A percentile compares a stretch with the other conserved stretches of the same genome.
These are phyloP conservation scores for Colletotrichum graminicola DNA, from an alignment of 2,329 filamentous ascomycete genomes.

Conservation along the genomic window DNA sequence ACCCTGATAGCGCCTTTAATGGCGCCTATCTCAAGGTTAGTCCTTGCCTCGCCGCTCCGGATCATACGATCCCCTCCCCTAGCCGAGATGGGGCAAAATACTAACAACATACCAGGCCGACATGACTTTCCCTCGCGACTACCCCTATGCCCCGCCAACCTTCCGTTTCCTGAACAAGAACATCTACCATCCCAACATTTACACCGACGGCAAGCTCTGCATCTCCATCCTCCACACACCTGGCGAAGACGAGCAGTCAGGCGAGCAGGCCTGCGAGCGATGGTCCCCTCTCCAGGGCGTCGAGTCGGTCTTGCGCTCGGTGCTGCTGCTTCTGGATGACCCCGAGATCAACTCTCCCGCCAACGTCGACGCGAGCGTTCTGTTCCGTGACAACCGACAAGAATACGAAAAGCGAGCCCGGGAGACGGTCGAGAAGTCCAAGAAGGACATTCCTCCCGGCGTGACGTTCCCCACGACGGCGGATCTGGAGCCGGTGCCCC, in stretches of 20 bases:
- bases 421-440: conserved; percentile 78
- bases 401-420: conserved; percentile 78
- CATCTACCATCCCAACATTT: conserved; percentile 94
- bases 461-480: conserved; percentile 86
- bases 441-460: conserved; percentile 81
- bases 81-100: background rate
- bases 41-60: background rate
- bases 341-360: conserved; percentile 94
- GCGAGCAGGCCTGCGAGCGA: conserved; percentile 88
- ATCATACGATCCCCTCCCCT: background rate
- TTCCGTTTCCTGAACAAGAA: conserved; percentile 84
- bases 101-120: conserved; percentile 66
- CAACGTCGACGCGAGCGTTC: conserved; percentile 92
- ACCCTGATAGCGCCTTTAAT: conserved; percentile 91
- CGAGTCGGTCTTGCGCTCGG: conserved; percentile 93
- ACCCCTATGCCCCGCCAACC: conserved; percentile 88
- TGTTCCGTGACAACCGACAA: conserved; percentile 80
- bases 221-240: conserved; percentile 96
- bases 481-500: conserved; percentile 70
- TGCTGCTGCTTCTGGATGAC: conserved; percentile 91
- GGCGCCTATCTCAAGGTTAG: conserved; percentile 87
- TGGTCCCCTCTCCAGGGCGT: conserved; percentile 96
- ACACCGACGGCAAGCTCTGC: conserved; percentile 89
- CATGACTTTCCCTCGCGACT: conserved; percentile 89
- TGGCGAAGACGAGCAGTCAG: conserved; percentile 92